Evolutionary conservation across 2,329 filamentous ascomycete genomes (phyloP).

Genomic region (Colletotrichum plurivorum): DNA sequence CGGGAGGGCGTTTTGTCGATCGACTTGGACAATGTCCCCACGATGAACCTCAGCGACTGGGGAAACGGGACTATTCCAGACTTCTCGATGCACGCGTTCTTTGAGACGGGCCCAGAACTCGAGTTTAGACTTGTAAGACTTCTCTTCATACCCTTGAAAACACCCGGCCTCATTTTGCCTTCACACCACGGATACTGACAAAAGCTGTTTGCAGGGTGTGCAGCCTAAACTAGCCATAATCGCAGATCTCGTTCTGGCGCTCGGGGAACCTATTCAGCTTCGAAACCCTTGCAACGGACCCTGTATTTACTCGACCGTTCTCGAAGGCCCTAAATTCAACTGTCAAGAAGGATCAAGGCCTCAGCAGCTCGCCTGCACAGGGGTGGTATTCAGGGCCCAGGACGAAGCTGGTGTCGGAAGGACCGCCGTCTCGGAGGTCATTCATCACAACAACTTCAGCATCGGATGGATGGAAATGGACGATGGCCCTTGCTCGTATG

Average conservation of each 20-base stretch:
- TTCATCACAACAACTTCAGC: slow-evolving; percentile 7
- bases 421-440: too few relatives aligned
- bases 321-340: background rate
- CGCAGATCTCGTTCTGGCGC: background rate
- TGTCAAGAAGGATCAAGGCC: background rate
- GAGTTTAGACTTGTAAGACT: background rate
- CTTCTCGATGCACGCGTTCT: background rate
- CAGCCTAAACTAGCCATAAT: background rate
- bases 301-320: background rate
- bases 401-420: background rate
- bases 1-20: background rate
- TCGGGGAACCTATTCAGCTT: slow-evolving; percentile 10
- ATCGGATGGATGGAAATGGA: background rate
- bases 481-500: background rate
- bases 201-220: background rate
- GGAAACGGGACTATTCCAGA: background rate
- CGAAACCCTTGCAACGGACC: slow-evolving; percentile 4
- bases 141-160: background rate
- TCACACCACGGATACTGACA: too few relatives aligned
- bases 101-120: background rate
- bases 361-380: background rate
- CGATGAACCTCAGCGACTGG: slow-evolving; percentile 25
- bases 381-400: background rate
- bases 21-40: background rate
- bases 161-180: too few relatives aligned